Base-by-base conservation (phyloP, 2,329 filamentous ascomycete genomes). In the Trichoderma simmonsii region DNA sequence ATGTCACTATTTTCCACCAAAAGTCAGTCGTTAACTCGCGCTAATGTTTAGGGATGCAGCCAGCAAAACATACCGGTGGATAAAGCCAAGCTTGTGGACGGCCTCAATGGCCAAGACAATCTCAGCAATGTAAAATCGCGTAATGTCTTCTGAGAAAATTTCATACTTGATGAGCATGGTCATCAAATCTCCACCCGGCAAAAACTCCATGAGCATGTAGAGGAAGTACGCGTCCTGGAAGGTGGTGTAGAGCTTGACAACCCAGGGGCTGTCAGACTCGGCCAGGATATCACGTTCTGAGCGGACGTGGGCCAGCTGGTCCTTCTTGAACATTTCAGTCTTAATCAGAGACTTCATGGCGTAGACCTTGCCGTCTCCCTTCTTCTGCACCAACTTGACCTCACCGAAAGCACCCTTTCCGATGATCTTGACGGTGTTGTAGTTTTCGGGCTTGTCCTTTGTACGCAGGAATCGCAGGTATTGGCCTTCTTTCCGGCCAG, bases 111-210 rank as follows among this genome's bases (percentile, higher is more conserved):
- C 96, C 79, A 98, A 88, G 28, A 97, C 93, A 77, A 98, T 95
- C 82, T 99, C 95, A 28, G 96, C 96, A 89, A 99, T 99, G 83
- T 99, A 99, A 83, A 99, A 99, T 21, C 96, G 91, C 34, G 96
- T 99, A 76, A 99, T 98, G 77, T 99, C 96, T 82, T 98, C 95
- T 0, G 94, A 97, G 82, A 99, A 99, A 81, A 99, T 98, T 82
- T 99, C 96, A 80, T 99, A 99, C 87, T 98, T 99, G 86, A 99
- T 99, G 77, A 99, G 87, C 96, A 99, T 99, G 4, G 96, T 99
- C 96, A 99, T 99, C 81, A 99, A 83, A 85, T 99, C 96, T 82
- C 96, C 96, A 82, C 96, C 96, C 8, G 96, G 96, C 82, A 99
- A 88, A 83, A 98, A 99, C 83, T 99, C 96, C 96, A 99, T 99